phyloP scores from a whole-genome alignment of 1,284 basidiomycete species.

The Trametes pubescens region DNA sequence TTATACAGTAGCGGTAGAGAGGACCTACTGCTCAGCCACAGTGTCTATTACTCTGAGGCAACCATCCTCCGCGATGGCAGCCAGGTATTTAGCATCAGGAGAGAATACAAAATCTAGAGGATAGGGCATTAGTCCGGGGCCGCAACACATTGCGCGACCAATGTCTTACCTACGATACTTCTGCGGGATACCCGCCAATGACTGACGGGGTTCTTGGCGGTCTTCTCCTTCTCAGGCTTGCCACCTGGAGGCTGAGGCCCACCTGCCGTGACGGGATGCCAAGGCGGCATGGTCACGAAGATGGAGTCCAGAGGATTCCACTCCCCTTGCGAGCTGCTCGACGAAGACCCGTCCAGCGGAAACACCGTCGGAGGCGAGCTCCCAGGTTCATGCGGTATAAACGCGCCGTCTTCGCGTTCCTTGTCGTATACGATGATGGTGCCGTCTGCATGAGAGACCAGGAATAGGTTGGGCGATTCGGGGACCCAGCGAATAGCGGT shows the following conservation, averaged over 20 bases:
- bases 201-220: conserved; percentile 84
- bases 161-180: conserved; percentile 72
- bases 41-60: conserved; percentile 89
- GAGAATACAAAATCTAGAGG: conserved; percentile 87
- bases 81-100: conserved; percentile 88
- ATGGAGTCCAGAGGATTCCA: conserved; percentile 82
- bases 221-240: conserved; percentile 70
- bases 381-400: conserved; percentile 65
- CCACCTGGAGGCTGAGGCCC: conserved; percentile 43
- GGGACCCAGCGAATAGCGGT: conserved; percentile 92
- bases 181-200: conserved; percentile 82
- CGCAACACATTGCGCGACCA: not conserved
- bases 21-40: conserved; percentile 79
- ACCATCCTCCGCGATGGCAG: conserved; percentile 89
- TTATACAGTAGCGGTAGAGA: conserved; percentile 7
- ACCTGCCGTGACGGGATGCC: conserved; percentile 71
- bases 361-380: conserved; percentile 32
- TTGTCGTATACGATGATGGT: conserved; percentile 89
- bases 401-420: conserved; percentile 86
- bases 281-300: conserved; percentile 82
- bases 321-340: conserved; percentile 45
- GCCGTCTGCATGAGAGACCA: conserved; percentile 92
- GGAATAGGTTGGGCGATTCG: conserved; percentile 82
- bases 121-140: conserved; percentile 5
- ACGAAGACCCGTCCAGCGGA: conserved; percentile 30